Evolutionary conservation across 768 basidiomycete species (phyloP), one percentile per base, ranked within the genome.

Genomic region (Suillus fuscotomentosus): DNA sequence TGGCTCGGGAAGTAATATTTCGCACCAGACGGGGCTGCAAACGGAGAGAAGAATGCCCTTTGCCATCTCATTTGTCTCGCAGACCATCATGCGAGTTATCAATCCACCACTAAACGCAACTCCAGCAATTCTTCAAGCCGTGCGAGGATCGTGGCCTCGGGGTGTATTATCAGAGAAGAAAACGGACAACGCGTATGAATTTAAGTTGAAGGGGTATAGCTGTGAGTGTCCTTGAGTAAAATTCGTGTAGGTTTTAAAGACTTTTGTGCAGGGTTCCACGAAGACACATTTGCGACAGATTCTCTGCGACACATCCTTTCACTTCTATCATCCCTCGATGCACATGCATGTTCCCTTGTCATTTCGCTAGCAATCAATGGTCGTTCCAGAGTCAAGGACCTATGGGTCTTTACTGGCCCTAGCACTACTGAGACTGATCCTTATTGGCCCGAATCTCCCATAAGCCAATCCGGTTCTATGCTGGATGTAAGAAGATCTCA

Each of bases 81-180:
- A 83, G 39, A 91, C 86, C 3, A 67, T 84, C 60, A 81, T 92
- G 78, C 87, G 90, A 60, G 91, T 92, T 60, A 86, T 92, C 62
- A 81, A 84, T 36, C 90, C 91, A n/a, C 91, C 91, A 17, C 82
- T 92, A 38, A 84, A 87, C 67, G 82, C 86, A 41, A 92, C 91
- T 8, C 91, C 91, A 11, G 91, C 91, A 61, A 91, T 92, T 62
- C 79, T 92, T n/a, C 88, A 90, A 71, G 88, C 90, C 20, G 89
- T 92, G 22, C 83, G 91, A 63, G 84, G 81, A 24, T 84, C 91
- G 41, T 92, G 91, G 91, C 91, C 91, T 20, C 83, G 90, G 68
- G 91, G 91, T 20, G 89, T 92, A 11, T 85, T 89, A 9, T 86
- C 87, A 0, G 91, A 92, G 74, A 90, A 87, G 79, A 92, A 89